These are phyloP conservation scores for Boletus sp. DNA, from an alignment of 768 basidiomycete genomes.

Conservation along the genomic window DNA sequence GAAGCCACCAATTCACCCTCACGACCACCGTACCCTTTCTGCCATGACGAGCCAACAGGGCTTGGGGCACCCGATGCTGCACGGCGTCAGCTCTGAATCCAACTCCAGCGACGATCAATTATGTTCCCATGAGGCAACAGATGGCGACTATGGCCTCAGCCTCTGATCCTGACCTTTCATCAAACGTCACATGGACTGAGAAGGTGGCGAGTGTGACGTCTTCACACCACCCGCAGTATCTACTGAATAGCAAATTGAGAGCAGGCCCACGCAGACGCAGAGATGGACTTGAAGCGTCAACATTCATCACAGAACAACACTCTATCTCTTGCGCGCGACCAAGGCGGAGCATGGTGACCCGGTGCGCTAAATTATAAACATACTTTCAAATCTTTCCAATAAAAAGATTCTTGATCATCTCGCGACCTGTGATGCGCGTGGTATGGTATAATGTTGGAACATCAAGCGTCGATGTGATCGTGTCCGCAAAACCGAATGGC, in stretches of 20 bases:
- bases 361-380: background rate
- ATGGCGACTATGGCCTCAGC: background rate
- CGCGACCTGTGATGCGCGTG: slow-evolving; percentile 69
- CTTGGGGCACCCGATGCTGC: background rate
- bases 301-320: background rate
- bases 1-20: background rate
- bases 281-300: background rate
- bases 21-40: background rate
- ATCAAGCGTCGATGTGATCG: slow-evolving; percentile 85
- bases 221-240: background rate
- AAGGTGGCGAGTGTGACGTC: background rate
- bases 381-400: slow-evolving; percentile 73
- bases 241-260: background rate
- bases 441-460: slow-evolving; percentile 79
- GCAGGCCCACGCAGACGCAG: background rate
- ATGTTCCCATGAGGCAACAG: slow-evolving; percentile 1
- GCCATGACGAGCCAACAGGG: background rate
- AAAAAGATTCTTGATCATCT: slow-evolving; percentile 79
- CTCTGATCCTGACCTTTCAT: background rate
- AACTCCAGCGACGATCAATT: background rate
- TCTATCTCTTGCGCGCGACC: background rate
- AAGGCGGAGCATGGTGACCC: background rate
- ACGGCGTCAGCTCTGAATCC: background rate
- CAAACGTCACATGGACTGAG: background rate
- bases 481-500: slow-evolving; percentile 89